These are phyloP conservation scores for Alternaria tenuissima DNA, from an alignment of 2,329 filamentous ascomycete species.

Conservation along the genomic window DNA sequence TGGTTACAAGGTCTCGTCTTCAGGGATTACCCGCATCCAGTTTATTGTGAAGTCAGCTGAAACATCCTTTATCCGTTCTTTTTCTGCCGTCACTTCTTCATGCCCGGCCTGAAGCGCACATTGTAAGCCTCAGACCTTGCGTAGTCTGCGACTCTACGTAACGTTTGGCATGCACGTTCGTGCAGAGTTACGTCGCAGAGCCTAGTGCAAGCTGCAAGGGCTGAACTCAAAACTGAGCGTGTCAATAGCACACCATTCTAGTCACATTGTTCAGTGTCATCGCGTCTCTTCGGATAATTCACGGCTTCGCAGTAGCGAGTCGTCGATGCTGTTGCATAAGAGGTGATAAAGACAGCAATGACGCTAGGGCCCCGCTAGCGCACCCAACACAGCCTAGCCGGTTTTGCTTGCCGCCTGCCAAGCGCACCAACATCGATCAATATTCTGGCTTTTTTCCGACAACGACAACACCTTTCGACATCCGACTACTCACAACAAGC, in stretches of 20 bases:
- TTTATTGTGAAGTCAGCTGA: no score
- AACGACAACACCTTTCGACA: constrained; percentile 45
- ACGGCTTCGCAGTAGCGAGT: neutral
- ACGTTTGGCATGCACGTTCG: neutral
- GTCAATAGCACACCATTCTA: neutral
- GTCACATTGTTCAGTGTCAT: no score
- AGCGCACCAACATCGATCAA: constrained; percentile 16
- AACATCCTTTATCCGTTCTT: no score
- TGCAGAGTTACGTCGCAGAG: neutral
- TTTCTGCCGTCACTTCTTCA: no score
- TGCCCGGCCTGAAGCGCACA: no score
- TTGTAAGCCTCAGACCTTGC: no score
- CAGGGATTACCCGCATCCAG: no score
- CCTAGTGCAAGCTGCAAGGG: neutral
- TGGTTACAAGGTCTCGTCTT: no score
- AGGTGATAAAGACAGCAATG: neutral
- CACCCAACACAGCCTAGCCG: constrained; percentile 3
- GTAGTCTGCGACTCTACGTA: no score
- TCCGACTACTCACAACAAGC: constrained; percentile 43
- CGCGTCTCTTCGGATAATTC: neutral
- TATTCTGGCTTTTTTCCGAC: constrained; percentile 19
- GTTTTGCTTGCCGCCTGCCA: constrained; percentile 10
- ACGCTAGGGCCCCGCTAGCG: constrained; percentile 1
- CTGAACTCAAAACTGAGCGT: neutral
- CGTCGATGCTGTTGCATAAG: neutral